Conservation (phyloP, 2,329 filamentous ascomycete genomes). For the Paradendryphiella salina region DNA sequence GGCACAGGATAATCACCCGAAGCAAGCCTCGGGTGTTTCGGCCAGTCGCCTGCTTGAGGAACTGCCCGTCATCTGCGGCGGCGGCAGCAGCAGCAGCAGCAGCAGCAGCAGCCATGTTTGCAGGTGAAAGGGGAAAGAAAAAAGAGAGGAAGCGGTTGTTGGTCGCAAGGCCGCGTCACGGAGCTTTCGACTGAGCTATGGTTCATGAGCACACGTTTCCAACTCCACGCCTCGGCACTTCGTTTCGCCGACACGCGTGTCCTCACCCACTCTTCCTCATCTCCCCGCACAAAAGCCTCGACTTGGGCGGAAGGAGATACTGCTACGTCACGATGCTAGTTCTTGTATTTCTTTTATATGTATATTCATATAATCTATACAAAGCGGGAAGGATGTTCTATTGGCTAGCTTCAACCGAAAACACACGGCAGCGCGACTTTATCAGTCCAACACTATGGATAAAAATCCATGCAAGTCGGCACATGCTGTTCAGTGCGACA, state of each 20-base stretch:
- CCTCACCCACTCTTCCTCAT: conserved; percentile 3
- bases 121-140: conserved; percentile 22
- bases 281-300: neutral
- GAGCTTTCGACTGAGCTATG: conserved; percentile 34
- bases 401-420: neutral
- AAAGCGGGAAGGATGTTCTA: too few relatives aligned
- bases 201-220: conserved; percentile 35
- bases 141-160: conserved; percentile 29
- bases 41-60: conserved; percentile 77
- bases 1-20: conserved; percentile 82
- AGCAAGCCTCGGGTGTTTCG: conserved; percentile 83
- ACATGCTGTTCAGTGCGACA: neutral
- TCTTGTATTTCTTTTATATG: neutral
- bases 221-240: conserved; percentile 29
- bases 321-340: neutral
- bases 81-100: too few relatives aligned
- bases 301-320: neutral
- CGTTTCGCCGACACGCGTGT: conserved; percentile 24
- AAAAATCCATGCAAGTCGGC: neutral
- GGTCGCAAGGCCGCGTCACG: conserved; percentile 42
- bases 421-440: neutral
- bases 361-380: too few relatives aligned
- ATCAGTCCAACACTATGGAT: neutral
- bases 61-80: conserved; percentile 46
- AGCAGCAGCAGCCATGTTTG: conserved; percentile 46